Conservation (phyloP, 352 stramenopile genomes). For the Albugo laibachii region DNA sequence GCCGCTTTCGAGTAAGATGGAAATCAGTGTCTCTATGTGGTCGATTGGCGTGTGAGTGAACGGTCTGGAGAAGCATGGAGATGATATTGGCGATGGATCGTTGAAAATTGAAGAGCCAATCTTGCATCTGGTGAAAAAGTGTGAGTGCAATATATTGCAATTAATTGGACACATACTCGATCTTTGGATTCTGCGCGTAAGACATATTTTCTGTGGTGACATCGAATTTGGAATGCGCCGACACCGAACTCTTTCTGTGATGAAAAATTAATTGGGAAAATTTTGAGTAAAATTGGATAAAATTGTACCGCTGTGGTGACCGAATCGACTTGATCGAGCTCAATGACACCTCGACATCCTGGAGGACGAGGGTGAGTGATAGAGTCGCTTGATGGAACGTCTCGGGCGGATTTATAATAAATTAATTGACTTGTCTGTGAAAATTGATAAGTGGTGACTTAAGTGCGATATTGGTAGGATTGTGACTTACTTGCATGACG, state of each 20-base stretch:
- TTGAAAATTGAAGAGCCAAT: slow-evolving; percentile 81
- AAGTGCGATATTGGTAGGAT: too few relatives aligned
- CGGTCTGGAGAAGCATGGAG: slow-evolving; percentile 25
- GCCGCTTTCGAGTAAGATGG: slow-evolving; percentile 6
- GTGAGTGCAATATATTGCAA: not conserved
- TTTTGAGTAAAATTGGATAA: not conserved
- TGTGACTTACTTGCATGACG: slow-evolving; percentile 43
- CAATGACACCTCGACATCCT: slow-evolving; percentile 49
- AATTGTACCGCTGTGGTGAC: slow-evolving; percentile 57
- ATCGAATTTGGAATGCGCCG: slow-evolving; percentile 64
- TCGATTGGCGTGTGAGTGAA: too few relatives aligned
- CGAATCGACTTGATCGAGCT: slow-evolving; percentile 64
- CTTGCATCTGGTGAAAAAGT: slow-evolving; percentile 38
- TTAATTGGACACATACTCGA: slow-evolving; percentile 17
- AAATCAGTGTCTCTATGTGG: too few relatives aligned
- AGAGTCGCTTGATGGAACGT: slow-evolving; percentile 12
- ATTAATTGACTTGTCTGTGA: slow-evolving; percentile 30
- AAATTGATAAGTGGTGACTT: too few relatives aligned
- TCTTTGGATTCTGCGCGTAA: slow-evolving; percentile 68
- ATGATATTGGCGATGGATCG: slow-evolving; percentile 79
- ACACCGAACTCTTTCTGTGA: slow-evolving; percentile 65
- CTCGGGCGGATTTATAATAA: slow-evolving; percentile 45
- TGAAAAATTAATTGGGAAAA: not conserved
- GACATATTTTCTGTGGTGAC: slow-evolving; percentile 54
- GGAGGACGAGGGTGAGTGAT: slow-evolving; percentile 34